Evolutionary conservation across 495 filamentous ascomycete genomes (phyloP).

Genomic region (Penicillium nucicola): DNA sequence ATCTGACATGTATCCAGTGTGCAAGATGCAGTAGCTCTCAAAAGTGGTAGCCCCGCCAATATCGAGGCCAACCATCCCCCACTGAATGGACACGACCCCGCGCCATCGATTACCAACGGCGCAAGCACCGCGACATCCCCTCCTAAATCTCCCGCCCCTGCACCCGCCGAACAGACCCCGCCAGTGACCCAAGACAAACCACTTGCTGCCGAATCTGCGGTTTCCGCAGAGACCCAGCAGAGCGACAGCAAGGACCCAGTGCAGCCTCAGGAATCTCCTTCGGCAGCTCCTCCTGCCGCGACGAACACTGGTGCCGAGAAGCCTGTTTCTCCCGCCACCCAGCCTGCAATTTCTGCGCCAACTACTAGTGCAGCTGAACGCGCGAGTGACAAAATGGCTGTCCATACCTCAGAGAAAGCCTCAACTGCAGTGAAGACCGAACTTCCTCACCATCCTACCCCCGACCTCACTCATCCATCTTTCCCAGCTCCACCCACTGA

Average conservation of each 20-base stretch:
- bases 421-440: constrained; percentile 24
- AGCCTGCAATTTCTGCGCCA: constrained; percentile 1
- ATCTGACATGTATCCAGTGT: neutral
- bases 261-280: neutral
- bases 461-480: constrained; percentile 5
- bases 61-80: constrained; percentile 14
- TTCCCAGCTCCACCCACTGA: constrained; percentile 26
- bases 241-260: constrained; percentile 1
- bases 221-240: constrained; percentile 9
- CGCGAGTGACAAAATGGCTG: constrained; percentile 13
- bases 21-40: constrained; percentile 17
- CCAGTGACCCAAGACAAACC: constrained; percentile 1
- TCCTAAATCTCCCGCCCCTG: constrained; percentile 31
- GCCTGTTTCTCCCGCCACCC: neutral
- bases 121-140: constrained; percentile 27
- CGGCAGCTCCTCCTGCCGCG: neutral
- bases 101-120: constrained; percentile 28
- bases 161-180: constrained; percentile 8
- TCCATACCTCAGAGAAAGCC: constrained; percentile 12
- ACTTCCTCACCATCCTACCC: constrained; percentile 35
- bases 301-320: neutral
- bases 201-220: neutral
- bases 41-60: constrained; percentile 12
- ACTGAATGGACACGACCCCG: constrained; percentile 32
- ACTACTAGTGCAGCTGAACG: constrained; percentile 4